Conservation (phyloP, 305 asterid species). For the Fraxinus platypoda region DNA sequence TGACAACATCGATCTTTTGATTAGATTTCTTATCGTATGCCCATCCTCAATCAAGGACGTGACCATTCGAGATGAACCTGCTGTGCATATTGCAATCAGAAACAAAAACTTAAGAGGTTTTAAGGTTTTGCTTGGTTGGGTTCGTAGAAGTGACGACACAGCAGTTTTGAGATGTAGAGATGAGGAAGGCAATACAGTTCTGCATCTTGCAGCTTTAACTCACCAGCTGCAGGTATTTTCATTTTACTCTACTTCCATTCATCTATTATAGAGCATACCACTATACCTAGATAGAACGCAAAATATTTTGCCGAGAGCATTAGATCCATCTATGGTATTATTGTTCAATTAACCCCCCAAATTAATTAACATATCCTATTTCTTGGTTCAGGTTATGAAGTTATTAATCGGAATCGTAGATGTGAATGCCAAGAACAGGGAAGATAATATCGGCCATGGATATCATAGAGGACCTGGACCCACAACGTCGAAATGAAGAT, state of each 20-base stretch:
- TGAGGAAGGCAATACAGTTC: not conserved
- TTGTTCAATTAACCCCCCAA: not conserved
- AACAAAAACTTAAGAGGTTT: slow-evolving; percentile 7
- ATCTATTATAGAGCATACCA: not conserved
- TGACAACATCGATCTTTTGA: slow-evolving; percentile 9
- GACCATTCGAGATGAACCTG: slow-evolving; percentile 12
- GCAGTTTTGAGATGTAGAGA: not conserved
- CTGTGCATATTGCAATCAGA: slow-evolving; percentile 13
- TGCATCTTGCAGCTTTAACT: slow-evolving; percentile 17
- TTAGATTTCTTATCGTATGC: not conserved
- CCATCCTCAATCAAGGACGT: slow-evolving; percentile 4
- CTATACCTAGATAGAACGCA: too few species aligned
- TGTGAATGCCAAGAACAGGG: not conserved
- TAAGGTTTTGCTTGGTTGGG: slow-evolving; percentile 12
- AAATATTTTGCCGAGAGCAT: too few species aligned
- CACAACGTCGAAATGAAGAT: not conserved
- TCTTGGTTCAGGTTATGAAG: not conserved
- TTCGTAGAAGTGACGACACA: not conserved
- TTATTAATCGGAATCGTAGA: not conserved
- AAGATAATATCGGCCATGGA: not conserved
- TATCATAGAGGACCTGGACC: not conserved
- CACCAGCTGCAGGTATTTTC: not conserved
- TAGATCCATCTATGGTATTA: slow-evolving; percentile 7
- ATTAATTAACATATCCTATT: not conserved
- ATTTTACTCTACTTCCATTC: not conserved